These are phyloP conservation scores for Chaetomium globosum DNA, from an alignment of 2,329 filamentous ascomycete species.

Conservation along the genomic window DNA sequence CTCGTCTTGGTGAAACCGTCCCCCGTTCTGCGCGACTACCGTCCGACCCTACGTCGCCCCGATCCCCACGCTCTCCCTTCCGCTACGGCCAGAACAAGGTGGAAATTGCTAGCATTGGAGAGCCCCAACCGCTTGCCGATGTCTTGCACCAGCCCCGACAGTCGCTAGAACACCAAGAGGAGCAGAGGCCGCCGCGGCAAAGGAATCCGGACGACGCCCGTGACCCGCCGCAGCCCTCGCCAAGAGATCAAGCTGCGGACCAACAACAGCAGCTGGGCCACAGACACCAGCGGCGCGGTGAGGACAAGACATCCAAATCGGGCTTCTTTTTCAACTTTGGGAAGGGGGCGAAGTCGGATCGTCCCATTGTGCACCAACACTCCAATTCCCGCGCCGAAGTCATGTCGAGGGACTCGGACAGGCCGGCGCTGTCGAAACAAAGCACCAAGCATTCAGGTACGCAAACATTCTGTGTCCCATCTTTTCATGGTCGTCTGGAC, in stretches of 20 bases:
- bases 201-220: constrained; percentile 30
- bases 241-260: constrained; percentile 27
- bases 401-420: constrained; percentile 45
- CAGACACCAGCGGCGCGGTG: constrained; percentile 44
- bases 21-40: constrained; percentile 40
- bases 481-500: constrained; percentile 16
- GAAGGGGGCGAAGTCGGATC: constrained; percentile 50
- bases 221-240: constrained; percentile 28
- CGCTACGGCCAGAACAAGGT: constrained; percentile 47
- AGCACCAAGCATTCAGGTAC: constrained; percentile 42
- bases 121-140: constrained; percentile 41
- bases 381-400: constrained; percentile 45
- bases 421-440: constrained; percentile 38
- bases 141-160: constrained; percentile 34
- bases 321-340: constrained; percentile 56
- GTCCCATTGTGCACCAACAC: constrained; percentile 41
- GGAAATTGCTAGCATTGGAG: constrained; percentile 28
- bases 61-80: constrained; percentile 51
- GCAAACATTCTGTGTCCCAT: constrained; percentile 21
- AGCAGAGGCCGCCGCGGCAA: constrained; percentile 35
- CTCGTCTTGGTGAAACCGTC: constrained; percentile 42
- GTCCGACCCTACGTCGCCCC: constrained; percentile 49
- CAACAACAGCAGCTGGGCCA: constrained; percentile 38
- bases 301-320: constrained; percentile 51
- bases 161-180: constrained; percentile 28